Evolutionary conservation across 345 rosid species (phyloP), one percentile per base, ranked within the genome.

Genomic region (Euphorbia pulcherrima): DNA sequence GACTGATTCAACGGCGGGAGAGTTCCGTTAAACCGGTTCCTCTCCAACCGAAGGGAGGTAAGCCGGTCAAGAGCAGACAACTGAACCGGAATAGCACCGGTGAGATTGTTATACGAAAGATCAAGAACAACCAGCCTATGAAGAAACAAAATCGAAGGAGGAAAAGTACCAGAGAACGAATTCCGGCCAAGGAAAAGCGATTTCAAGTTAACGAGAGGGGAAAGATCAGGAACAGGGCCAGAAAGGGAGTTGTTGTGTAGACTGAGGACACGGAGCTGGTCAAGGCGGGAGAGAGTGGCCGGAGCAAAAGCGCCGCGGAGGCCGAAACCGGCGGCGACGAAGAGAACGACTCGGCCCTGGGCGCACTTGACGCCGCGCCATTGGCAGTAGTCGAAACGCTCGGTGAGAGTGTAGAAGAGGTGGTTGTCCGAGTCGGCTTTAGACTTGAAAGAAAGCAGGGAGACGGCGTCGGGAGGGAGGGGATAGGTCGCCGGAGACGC

Each of bases 291-390:
- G 54, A 94, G 85, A 24, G 95, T 80, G 55, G 67, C 35, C 2
- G 96, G 71, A 6, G 96, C 73, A 59, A 94, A 78, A 54, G 57
- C 55, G 53, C 99, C 99, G 8, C 94, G 95, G 63, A 90, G 87
- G 30, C 80, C 82, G 72, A 64, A 75, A 53, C 80, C 63, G 17
- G 79, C 84, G 72, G 89, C 84, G 37, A 79, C 70, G 64, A 85
- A 69, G 41, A 97, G 96, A 55, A 93, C 89, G 26, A 93, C 84
- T 2, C 96, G 90, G 61, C 96, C 91, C 26, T 89, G 97, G 1
- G 76, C 80, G 59, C 99, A 93, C 65, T 84, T 85, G 44, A 89
- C 90, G 51, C 99, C 99, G 21, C 75, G 97, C 97, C 98, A 93
- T 71, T 88, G 92, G 69, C 98, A 93, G 83, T 83, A 90, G 61